Evolutionary conservation across 2,329 filamentous ascomycete species (phyloP), one percentile per base, ranked within the genome.

Genomic region (Colletotrichum agaves): DNA sequence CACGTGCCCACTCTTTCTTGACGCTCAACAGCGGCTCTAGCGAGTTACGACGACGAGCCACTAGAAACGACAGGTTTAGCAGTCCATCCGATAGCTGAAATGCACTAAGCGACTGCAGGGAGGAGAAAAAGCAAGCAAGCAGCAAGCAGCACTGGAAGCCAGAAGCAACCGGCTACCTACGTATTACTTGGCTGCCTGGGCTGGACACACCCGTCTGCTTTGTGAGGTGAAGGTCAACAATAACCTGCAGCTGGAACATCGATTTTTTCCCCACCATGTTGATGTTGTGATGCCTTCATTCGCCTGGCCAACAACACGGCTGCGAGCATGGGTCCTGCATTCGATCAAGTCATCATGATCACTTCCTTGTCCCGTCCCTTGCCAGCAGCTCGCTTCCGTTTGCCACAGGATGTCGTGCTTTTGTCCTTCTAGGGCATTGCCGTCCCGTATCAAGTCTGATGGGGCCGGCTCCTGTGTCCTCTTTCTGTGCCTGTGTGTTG

Each of bases 1-100:
- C 62, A 67, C 62, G 62, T 69, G 49, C 55, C 62, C 66, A 69
- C 56, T 62, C 35, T 56, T 67, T 62, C 62, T 67, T 62, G 23
- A 69, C 63, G 31, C 63, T 57, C 21, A 44, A 19, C 49, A 53
- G 53, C 61, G 61, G 47, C 50, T 49, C 49, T 39, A 64, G 63
- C 35, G 37, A 59, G 49, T 53, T 52, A 39, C 27, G 27, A 27
- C 27, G 8, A 27, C 27, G 27, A 27, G 31, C 56, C 62, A 49
- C 41, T 56, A 66, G 50, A 56, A 47, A 13, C 12, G 33, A 8
- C 35, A n/a, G 17, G 13, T 19, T 44, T 19, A 8, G 41, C 41
- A 8, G 41, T 44, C 15, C 10, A 23, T 39, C 13, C 33, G 21
- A 46, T 39, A 27, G 35, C 35, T 37, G 35, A 37, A 3, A 27